Conservation (phyloP, 2,329 filamentous ascomycete genomes). For the Dactylellina parvicollis region DNA sequence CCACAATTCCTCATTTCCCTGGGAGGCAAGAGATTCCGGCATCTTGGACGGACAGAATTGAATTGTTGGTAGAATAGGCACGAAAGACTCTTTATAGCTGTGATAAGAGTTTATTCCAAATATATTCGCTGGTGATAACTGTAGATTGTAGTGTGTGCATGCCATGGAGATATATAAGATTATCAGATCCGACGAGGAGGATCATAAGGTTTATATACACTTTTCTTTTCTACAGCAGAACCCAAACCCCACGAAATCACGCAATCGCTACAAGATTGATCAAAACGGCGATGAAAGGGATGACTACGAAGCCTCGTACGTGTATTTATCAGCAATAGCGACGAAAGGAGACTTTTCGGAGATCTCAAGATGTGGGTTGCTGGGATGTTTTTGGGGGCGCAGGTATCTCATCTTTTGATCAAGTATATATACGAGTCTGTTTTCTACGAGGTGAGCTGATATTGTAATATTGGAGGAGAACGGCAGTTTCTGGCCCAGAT, state of each 20-base stretch:
- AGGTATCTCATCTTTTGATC: too few relatives aligned
- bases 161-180: not conserved
- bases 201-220: constrained; percentile 37
- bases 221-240: not conserved
- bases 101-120: constrained; percentile 8
- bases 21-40: constrained; percentile 29
- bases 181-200: not conserved
- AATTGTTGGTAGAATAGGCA: too few relatives aligned
- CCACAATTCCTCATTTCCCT: constrained; percentile 41
- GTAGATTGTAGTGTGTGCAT: not conserved
- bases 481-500: too few relatives aligned
- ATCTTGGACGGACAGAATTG: constrained; percentile 16
- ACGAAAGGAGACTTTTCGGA: constrained; percentile 55
- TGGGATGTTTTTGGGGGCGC: constrained; percentile 23
- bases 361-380: constrained; percentile 14
- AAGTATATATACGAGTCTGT: not conserved
- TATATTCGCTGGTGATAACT: constrained; percentile 26
- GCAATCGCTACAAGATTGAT: not conserved
- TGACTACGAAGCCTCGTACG: constrained; percentile 20
- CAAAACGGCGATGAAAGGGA: constrained; percentile 1
- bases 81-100: too few relatives aligned
- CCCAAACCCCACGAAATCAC: not conserved
- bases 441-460: not conserved
- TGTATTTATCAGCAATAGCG: constrained; percentile 52
- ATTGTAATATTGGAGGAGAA: too few relatives aligned